A percentile compares a stretch with the other conserved stretches of the same genome.
Evolutionary conservation across 2,329 filamentous ascomycete species (phyloP).

Genomic region (Fusarium udum): DNA sequence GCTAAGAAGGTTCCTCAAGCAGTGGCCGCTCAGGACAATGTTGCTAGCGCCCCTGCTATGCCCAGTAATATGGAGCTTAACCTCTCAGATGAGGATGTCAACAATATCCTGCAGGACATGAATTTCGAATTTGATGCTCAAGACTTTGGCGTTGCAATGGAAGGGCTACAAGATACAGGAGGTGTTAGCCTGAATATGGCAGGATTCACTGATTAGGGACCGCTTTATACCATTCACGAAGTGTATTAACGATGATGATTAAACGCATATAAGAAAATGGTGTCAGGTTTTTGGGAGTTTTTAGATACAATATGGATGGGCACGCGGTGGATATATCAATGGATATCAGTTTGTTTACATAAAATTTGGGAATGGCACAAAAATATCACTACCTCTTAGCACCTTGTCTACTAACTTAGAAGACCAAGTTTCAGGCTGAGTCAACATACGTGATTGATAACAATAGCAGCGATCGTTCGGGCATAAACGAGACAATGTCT

Average conservation of each 20-base stretch:
- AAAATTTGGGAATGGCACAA: neutral
- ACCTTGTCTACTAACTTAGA: neutral
- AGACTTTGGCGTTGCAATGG: conserved; percentile 40
- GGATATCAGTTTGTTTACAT: neutral
- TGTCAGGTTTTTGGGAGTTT: neutral
- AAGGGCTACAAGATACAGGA: conserved; percentile 44
- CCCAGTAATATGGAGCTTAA: conserved; percentile 48
- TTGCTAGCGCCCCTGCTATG: conserved; percentile 22
- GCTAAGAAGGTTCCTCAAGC: conserved; percentile 41
- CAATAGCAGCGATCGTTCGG: neutral
- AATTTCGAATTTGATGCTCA: conserved; percentile 53
- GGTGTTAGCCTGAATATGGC: conserved; percentile 44
- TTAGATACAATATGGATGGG: neutral
- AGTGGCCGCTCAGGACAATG: conserved; percentile 8
- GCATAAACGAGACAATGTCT: conserved; percentile 18
- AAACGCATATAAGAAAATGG: conserved; percentile 2
- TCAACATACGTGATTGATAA: neutral
- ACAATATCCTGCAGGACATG: conserved; percentile 55
- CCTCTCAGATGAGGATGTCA: conserved; percentile 52
- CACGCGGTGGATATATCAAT: conserved; percentile 16
- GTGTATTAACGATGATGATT: conserved; percentile 12
- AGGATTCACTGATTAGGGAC: conserved; percentile 37
- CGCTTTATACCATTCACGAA: conserved; percentile 39
- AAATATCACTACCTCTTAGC: neutral
- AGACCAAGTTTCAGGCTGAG: neutral